These are phyloP conservation scores for Leucosporidium scottii DNA, from an alignment of 768 basidiomycete genomes.

Conservation along the genomic window DNA sequence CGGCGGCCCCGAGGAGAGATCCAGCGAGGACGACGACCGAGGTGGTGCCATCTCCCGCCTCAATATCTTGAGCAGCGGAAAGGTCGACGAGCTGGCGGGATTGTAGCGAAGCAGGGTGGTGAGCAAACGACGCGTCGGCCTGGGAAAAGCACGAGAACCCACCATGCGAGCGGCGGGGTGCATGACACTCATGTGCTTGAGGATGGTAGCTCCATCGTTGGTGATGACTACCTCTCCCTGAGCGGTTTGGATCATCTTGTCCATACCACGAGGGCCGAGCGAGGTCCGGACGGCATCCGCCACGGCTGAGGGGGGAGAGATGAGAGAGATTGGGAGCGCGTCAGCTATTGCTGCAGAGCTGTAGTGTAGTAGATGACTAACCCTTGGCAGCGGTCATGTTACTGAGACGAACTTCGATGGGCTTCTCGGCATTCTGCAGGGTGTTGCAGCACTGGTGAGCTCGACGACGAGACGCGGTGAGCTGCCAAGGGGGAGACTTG, in stretches of 20 bases:
- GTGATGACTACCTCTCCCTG: conserved; percentile 97
- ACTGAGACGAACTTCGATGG: conserved; percentile 92
- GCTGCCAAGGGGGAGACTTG: neutral
- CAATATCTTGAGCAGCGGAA: conserved; percentile 94
- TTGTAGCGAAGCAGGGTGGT: neutral
- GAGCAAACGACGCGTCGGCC: neutral
- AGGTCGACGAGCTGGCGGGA: conserved; percentile 78
- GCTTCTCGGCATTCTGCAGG: conserved; percentile 65
- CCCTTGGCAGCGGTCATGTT: conserved; percentile 94
- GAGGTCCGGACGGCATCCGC: conserved; percentile 96
- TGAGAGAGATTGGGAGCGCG: neutral
- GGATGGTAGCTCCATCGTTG: conserved; percentile 96
- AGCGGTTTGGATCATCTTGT: conserved; percentile 75
- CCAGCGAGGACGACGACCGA: conserved; percentile 95
- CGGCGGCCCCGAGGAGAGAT: conserved; percentile 82
- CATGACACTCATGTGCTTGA: conserved; percentile 72
- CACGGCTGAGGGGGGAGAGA: conserved; percentile 58
- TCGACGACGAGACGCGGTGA: neutral
- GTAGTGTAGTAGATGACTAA: conserved; percentile 20
- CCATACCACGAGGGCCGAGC: conserved; percentile 94
- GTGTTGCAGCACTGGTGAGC: too few species aligned
- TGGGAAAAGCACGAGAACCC: conserved; percentile 24
- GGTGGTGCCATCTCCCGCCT: conserved; percentile 97
- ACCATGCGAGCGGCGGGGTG: conserved; percentile 99
- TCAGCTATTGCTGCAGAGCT: neutral